Evolutionary conservation across 2,329 filamentous ascomycete genomes (phyloP).

Genomic region (Aspergillus melleus): DNA sequence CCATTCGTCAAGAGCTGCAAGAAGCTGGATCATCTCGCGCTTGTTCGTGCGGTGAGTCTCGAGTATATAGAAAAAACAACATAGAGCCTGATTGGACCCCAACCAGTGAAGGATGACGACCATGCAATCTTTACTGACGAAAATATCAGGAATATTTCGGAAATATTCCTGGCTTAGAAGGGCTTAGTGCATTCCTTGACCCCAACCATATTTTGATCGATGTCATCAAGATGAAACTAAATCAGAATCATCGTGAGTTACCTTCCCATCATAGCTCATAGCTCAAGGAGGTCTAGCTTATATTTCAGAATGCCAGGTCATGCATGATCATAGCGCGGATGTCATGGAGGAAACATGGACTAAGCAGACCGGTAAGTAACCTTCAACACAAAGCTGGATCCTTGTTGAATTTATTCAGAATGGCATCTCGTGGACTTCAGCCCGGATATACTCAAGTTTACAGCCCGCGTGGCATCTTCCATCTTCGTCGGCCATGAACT

Average conservation of each 20-base stretch:
- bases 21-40: slow-evolving; percentile 4
- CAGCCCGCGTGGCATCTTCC: slow-evolving; percentile 12
- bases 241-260: slow-evolving; percentile 8
- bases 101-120: no score
- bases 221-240: slow-evolving; percentile 2
- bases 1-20: slow-evolving; percentile 1
- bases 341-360: slow-evolving; percentile 9
- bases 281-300: background rate
- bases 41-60: slow-evolving; percentile 3
- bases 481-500: slow-evolving; percentile 19
- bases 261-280: background rate
- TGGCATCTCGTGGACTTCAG: slow-evolving; percentile 9
- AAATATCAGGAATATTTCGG: slow-evolving; percentile 4
- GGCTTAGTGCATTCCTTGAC: background rate
- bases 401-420: slow-evolving; percentile 2
- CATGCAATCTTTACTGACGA: no score
- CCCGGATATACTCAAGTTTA: slow-evolving; percentile 9
- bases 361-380: slow-evolving; percentile 1
- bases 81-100: no score
- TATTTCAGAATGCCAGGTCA: background rate
- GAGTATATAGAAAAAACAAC: background rate
- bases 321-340: slow-evolving; percentile 1
- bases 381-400: background rate
- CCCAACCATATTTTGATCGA: background rate
- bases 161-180: slow-evolving; percentile 4